A percentile compares a stretch with the other conserved stretches of the same genome.
phyloP scores from a whole-genome alignment of 768 basidiomycete species.

The Xerocomus spinulosus region DNA sequence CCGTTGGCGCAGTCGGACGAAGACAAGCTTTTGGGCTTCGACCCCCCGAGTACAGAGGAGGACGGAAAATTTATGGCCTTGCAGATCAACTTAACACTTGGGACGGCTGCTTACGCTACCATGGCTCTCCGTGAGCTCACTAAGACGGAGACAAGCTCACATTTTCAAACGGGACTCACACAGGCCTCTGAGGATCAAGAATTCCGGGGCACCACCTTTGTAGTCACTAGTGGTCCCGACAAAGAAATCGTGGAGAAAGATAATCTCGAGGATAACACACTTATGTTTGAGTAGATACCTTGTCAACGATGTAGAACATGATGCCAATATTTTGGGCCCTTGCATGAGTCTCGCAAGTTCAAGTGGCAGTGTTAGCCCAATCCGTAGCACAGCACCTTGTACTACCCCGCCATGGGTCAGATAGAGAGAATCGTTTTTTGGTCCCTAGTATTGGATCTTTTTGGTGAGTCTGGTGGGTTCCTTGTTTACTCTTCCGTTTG shows the following conservation, averaged over 20 bases:
- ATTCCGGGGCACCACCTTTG: slow-evolving; percentile 51
- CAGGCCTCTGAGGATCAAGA: slow-evolving; percentile 77
- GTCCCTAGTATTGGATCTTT: slow-evolving; percentile 85
- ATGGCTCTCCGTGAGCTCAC: slow-evolving; percentile 96
- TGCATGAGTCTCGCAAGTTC: not conserved
- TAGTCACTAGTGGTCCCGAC: slow-evolving; percentile 20
- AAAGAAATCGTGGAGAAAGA: slow-evolving; percentile 9
- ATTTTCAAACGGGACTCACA: slow-evolving; percentile 80
- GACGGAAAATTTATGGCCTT: slow-evolving; percentile 85
- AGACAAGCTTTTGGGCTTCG: slow-evolving; percentile 80
- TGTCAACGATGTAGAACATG: not conserved
- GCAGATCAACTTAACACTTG: slow-evolving; percentile 80
- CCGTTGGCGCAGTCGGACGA: slow-evolving; percentile 93
- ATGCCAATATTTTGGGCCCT: too few species aligned
- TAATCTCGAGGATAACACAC: not conserved
- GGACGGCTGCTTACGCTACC: slow-evolving; percentile 92
- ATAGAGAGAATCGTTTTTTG: slow-evolving; percentile 84
- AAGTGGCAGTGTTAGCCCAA: not conserved
- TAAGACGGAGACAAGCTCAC: slow-evolving; percentile 92
- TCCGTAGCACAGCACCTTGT: not conserved
- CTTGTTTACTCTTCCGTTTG: slow-evolving; percentile 3
- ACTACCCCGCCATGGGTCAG: slow-evolving; percentile 62
- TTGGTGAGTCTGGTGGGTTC: slow-evolving; percentile 42
- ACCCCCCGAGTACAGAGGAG: slow-evolving; percentile 59
- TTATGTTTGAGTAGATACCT: not conserved